Evolutionary conservation across 2,329 filamentous ascomycete genomes (phyloP).

Genomic region (Diplodia corticola): DNA sequence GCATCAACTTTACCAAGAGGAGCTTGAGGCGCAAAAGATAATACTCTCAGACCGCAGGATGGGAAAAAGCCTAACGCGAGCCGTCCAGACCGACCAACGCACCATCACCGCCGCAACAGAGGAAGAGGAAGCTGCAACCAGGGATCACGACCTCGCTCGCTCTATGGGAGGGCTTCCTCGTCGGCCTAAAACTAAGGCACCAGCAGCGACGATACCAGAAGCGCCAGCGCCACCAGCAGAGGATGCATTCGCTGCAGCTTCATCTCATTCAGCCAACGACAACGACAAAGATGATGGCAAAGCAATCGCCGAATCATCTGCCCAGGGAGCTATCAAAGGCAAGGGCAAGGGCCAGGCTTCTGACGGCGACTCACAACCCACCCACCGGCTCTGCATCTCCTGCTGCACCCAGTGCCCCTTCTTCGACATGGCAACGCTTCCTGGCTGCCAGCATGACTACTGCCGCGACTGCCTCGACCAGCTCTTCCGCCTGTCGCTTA

Average conservation of each 20-base stretch:
- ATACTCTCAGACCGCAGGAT: background rate
- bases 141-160: background rate
- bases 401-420: background rate
- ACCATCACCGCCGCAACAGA: background rate
- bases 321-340: background rate
- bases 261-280: background rate
- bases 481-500: background rate
- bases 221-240: no score
- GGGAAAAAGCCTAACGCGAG: background rate
- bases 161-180: accelerated
- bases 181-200: background rate
- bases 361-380: background rate
- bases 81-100: background rate
- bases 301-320: background rate
- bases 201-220: no score
- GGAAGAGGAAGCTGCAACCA: no score
- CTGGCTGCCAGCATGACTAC: accelerated
- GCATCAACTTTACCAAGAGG: background rate
- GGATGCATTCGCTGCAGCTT: background rate
- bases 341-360: background rate
- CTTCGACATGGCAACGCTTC: background rate
- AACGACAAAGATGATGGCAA: background rate
- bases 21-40: background rate
- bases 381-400: background rate
- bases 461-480: background rate